Evolutionary conservation across 495 filamentous ascomycete genomes (phyloP).

Genomic region (Talaromyces nanjingensis): DNA sequence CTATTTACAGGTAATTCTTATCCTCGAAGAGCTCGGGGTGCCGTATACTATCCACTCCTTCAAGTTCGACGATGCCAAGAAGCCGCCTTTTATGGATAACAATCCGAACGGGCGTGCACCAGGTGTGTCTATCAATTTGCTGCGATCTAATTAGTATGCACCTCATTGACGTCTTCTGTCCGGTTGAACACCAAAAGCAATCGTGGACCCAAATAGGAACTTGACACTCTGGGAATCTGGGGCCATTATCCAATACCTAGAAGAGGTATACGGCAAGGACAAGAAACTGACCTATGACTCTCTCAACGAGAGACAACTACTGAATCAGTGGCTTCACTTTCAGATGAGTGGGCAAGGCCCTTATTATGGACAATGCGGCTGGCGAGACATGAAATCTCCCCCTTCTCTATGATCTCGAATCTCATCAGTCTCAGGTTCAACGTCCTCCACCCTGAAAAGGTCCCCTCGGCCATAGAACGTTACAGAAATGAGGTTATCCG

Average conservation of each 20-base stretch:
- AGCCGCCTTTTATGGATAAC: slow-evolving; percentile 43
- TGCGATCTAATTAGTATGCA: too few relatives aligned
- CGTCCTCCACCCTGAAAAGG: slow-evolving; percentile 46
- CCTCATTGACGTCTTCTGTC: too few relatives aligned
- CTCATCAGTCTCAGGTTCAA: slow-evolving; percentile 25
- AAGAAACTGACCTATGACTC: slow-evolving; percentile 49
- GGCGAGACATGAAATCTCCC: slow-evolving; percentile 14
- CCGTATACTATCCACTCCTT: slow-evolving; percentile 42
- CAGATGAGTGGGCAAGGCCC: slow-evolving; percentile 65
- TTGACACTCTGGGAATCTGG: slow-evolving; percentile 66
- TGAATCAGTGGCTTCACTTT: slow-evolving; percentile 62
- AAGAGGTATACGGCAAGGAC: slow-evolving; percentile 63
- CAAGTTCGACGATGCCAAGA: slow-evolving; percentile 49
- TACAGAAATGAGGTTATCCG: slow-evolving; percentile 56
- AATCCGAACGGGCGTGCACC: slow-evolving; percentile 68
- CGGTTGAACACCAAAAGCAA: slow-evolving; percentile 17
- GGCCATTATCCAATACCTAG: slow-evolving; percentile 64
- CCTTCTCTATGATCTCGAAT: too few relatives aligned
- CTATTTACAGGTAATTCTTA: slow-evolving; percentile 20
- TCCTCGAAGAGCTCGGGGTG: slow-evolving; percentile 57
- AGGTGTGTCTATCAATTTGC: too few relatives aligned
- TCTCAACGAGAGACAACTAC: slow-evolving; percentile 41
- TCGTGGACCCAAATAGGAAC: slow-evolving; percentile 62
- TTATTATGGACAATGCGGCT: slow-evolving; percentile 54
- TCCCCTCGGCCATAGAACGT: slow-evolving; percentile 50